phyloP scores from a whole-genome alignment of 495 filamentous ascomycete genomes.

The Rostrohypoxylon terebratum region DNA sequence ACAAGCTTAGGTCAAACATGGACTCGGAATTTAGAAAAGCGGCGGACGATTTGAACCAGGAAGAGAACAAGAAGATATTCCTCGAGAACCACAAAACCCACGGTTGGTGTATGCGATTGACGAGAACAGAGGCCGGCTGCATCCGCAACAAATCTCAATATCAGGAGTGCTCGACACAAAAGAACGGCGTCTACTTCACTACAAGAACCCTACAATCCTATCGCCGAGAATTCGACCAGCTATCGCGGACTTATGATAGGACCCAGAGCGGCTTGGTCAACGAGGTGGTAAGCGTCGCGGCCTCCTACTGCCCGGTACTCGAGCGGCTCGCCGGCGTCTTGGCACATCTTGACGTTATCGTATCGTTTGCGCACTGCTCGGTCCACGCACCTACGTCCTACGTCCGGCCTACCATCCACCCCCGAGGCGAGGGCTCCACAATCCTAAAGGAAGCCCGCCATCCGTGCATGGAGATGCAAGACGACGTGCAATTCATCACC shows the following conservation, averaged over 20 bases:
- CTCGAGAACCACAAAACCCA: conserved; percentile 95
- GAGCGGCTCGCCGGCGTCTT: conserved; percentile 90
- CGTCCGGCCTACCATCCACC: conserved; percentile 90
- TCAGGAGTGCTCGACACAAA: conserved; percentile 97
- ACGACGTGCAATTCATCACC: conserved; percentile 97
- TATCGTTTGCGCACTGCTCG: conserved; percentile 92
- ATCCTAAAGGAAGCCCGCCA: conserved; percentile 93
- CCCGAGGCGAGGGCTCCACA: conserved; percentile 89
- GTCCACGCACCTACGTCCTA: conserved; percentile 94
- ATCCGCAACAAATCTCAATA: conserved; percentile 93
- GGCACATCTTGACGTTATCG: conserved; percentile 95
- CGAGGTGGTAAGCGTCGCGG: conserved; percentile 92
- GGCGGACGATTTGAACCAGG: conserved; percentile 85
- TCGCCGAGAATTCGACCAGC: conserved; percentile 91
- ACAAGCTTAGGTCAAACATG: conserved; percentile 87
- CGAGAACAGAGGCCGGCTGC: conserved; percentile 88
- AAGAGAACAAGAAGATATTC: conserved; percentile 97
- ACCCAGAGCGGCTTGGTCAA: conserved; percentile 92
- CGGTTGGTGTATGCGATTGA: conserved; percentile 96
- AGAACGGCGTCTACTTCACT: conserved; percentile 98
- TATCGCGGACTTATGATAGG: conserved; percentile 94
- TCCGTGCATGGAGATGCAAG: conserved; percentile 99
- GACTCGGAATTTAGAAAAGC: conserved; percentile 81
- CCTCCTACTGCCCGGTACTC: conserved; percentile 93
- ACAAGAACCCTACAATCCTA: conserved; percentile 84